phyloP scores from a whole-genome alignment of 116 monocot species.

The Papilionanthe hybrid region DNA sequence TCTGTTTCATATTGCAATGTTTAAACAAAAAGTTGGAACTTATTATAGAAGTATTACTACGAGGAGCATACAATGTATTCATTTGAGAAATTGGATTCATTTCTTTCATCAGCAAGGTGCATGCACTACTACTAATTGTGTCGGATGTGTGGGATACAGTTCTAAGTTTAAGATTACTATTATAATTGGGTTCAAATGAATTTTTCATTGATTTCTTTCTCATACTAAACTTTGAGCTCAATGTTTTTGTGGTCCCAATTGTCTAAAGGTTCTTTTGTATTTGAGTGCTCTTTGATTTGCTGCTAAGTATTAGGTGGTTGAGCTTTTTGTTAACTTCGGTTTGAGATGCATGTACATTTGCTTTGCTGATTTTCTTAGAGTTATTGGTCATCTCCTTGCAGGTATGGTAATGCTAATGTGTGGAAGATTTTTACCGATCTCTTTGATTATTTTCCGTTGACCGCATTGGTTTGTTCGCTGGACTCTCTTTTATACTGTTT shows the following conservation, averaged over 20 bases:
- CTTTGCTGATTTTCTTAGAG: constrained; percentile 2
- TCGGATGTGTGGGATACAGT: background rate
- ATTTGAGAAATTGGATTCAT: background rate
- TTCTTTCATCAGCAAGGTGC: background rate
- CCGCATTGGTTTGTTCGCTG: constrained; percentile 69
- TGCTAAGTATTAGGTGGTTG: background rate
- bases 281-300: background rate
- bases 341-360: background rate
- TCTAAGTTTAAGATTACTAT: background rate
- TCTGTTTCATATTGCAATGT: too few relatives aligned
- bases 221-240: background rate
- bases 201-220: background rate
- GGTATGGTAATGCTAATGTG: constrained; percentile 95
- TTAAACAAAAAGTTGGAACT: too few relatives aligned
- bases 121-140: background rate
- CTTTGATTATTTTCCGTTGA: constrained; percentile 95
- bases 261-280: background rate
- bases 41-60: too few relatives aligned
- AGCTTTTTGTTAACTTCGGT: background rate
- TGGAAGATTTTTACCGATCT: constrained; percentile 99
- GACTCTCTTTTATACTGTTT: background rate
- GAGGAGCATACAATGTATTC: too few relatives aligned
- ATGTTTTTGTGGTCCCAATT: background rate
- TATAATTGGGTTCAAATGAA: background rate
- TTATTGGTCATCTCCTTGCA: constrained; percentile 24